These are phyloP conservation scores for Helminthosporium solani DNA, from an alignment of 2,329 filamentous ascomycete genomes.

Conservation along the genomic window DNA sequence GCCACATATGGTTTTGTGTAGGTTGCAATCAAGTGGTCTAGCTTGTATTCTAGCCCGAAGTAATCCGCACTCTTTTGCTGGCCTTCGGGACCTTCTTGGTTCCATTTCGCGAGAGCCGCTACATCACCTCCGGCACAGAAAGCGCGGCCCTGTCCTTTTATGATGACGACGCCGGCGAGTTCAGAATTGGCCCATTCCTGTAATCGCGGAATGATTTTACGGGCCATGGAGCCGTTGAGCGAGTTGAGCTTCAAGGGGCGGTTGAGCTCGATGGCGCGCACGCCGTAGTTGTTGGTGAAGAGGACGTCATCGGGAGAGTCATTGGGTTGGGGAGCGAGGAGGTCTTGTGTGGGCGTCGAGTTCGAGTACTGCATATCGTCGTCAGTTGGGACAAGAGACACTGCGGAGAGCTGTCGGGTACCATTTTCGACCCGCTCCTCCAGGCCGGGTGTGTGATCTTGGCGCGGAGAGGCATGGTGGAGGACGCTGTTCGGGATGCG, in stretches of 20 bases:
- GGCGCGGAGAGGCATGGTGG: conserved; percentile 75
- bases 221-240: conserved; percentile 89
- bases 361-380: conserved; percentile 28
- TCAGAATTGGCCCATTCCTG: conserved; percentile 95
- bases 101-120: conserved; percentile 71
- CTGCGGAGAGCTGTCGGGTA: conserved; percentile 36
- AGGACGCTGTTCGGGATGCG: conserved; percentile 33
- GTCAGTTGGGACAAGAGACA: conserved; percentile 11
- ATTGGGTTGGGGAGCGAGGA: conserved; percentile 57
- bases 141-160: conserved; percentile 85
- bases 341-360: conserved; percentile 34
- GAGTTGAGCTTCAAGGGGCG: conserved; percentile 89
- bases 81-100: conserved; percentile 66
- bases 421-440: conserved; percentile 54
- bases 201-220: conserved; percentile 87
- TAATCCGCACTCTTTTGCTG: conserved; percentile 77
- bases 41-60: conserved; percentile 92
- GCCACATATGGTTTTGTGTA: conserved; percentile 91
- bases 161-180: conserved; percentile 85
- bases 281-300: conserved; percentile 84
- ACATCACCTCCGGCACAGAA: conserved; percentile 96
- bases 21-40: conserved; percentile 93
- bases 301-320: conserved; percentile 89
- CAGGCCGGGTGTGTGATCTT: conserved; percentile 65
- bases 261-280: conserved; percentile 92